Evolutionary conservation across 2,329 filamentous ascomycete species (phyloP).

Genomic region (Alternaria sp.): DNA sequence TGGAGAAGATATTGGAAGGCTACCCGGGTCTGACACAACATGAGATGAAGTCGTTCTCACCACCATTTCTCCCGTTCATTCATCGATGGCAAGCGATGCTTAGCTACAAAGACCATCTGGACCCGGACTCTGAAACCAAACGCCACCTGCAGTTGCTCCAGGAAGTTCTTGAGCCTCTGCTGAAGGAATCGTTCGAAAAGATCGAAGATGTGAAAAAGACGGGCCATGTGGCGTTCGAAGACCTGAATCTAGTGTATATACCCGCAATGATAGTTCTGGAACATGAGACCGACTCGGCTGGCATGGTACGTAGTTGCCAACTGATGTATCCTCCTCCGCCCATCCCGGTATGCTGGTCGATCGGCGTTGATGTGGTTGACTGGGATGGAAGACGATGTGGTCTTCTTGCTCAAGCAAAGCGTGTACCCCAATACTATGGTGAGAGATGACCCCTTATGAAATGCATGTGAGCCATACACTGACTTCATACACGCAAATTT

Average conservation of each 20-base stretch:
- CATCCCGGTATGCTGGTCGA: neutral
- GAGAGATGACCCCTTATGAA: neutral
- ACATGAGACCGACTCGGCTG: conserved; percentile 24
- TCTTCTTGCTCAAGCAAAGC: conserved; percentile 21
- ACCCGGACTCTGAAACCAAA: conserved; percentile 7
- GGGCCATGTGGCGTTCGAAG: conserved; percentile 42
- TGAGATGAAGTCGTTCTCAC: conserved; percentile 65
- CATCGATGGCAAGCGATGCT: conserved; percentile 65
- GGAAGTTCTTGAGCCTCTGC: conserved; percentile 31
- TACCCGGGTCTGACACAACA: conserved; percentile 70
- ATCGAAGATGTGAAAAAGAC: conserved; percentile 41
- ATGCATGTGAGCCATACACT: neutral
- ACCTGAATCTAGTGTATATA: conserved; percentile 43
- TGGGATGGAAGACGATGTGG: conserved; percentile 36
- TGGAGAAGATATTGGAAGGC: conserved; percentile 62
- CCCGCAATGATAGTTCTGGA: conserved; percentile 29
- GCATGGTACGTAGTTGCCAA: conserved; percentile 8
- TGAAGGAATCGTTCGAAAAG: conserved; percentile 15
- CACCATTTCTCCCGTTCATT: conserved; percentile 68
- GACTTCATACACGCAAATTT: neutral
- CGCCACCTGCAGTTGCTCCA: conserved; percentile 45
- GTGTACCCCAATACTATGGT: conserved; percentile 32
- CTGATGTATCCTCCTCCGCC: conserved; percentile 10
- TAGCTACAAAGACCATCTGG: conserved; percentile 5
- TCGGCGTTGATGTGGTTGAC: conserved; percentile 23